phyloP scores from a whole-genome alignment of 192 early-diverging fungal species.

The Phycomyces nitens region DNA sequence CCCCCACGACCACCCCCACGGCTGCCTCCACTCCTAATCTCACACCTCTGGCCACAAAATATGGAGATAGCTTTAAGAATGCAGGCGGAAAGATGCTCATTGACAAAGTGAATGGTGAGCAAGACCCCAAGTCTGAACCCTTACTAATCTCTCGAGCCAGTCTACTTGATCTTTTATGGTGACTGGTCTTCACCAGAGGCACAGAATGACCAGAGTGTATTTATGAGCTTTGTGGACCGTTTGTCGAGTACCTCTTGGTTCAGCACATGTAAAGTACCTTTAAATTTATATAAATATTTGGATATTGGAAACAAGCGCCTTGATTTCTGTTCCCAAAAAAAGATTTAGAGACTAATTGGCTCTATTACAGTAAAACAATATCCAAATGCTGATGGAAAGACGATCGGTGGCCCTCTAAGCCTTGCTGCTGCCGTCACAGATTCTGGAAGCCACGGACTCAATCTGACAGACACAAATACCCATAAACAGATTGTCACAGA shows the following conservation, averaged over 20 bases:
- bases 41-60: neutral
- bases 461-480: slow-evolving; percentile 7
- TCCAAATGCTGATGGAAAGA: neutral
- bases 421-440: slow-evolving; percentile 24
- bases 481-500: slow-evolving; percentile 24
- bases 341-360: neutral
- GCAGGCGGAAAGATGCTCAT: slow-evolving; percentile 4
- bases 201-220: slow-evolving; percentile 7
- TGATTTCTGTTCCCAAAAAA: too few species aligned
- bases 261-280: slow-evolving; percentile 10
- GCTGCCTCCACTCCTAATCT: neutral
- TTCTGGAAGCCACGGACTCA: slow-evolving; percentile 13
- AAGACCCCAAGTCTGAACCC: neutral
- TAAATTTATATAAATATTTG: neutral
- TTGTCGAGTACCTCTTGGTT: slow-evolving; percentile 18
- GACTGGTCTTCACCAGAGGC: slow-evolving; percentile 16
- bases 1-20: neutral
- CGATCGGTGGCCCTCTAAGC: slow-evolving; percentile 21
- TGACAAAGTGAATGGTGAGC: slow-evolving; percentile 10
- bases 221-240: slow-evolving; percentile 21
- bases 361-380: slow-evolving; percentile 9
- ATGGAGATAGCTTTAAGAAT: slow-evolving; percentile 12
- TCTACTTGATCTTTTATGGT: slow-evolving; percentile 25
- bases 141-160: slow-evolving; percentile 3
- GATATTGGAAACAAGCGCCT: too few species aligned